Evolutionary conservation across 1,284 basidiomycete genomes (phyloP), one percentile per base, ranked within the genome.

Genomic region (Irpex lacteus): DNA sequence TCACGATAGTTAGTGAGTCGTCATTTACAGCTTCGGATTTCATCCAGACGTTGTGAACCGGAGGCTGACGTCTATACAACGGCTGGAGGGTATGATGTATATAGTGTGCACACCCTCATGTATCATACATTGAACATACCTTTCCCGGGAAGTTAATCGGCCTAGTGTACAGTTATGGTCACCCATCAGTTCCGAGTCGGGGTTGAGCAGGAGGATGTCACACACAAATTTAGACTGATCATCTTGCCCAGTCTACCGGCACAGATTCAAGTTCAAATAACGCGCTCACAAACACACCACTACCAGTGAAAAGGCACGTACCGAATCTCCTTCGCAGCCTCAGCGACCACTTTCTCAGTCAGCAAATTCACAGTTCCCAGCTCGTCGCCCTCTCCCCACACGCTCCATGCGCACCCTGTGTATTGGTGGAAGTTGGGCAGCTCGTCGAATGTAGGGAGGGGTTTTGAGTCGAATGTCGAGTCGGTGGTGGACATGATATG

Each of bases 291-390:
- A 21, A 21, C 21, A 21, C n/a, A n/a, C n/a, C n/a, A n/a, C n/a
- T n/a, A n/a, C n/a, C n/a, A n/a, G n/a, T n/a, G n/a, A n/a, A n/a
- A n/a, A n/a, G n/a, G n/a, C 21, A 26, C 21, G 21, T 68, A 88
- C 87, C 79, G 80, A 53, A 92, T 85, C 71, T 91, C 88, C 59
- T 77, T 73, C n/a, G 87, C 85, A 15, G 86, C 83, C 53, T 78
- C 78, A 69, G 82, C 79, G 13, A 91, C 87, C 5, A 90, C 81
- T 6, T 84, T 81, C 19, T 85, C 82, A 1, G 90, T 91, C 61
- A 92, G 75, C 53, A 91, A 66, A 72, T 91, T 91, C 60, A 91
- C 77, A 1, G 89, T 91, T 4, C 90, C 90, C 8, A 92, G 78
- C 70, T 91, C 79, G 68, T 92, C 90, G 18, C 86, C 83, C 47